A percentile compares a stretch with the other conserved stretches of the same genome.
phyloP scores from a whole-genome alignment of 1,284 basidiomycete genomes.

The Microbotryum silenes-acaulis region DNA sequence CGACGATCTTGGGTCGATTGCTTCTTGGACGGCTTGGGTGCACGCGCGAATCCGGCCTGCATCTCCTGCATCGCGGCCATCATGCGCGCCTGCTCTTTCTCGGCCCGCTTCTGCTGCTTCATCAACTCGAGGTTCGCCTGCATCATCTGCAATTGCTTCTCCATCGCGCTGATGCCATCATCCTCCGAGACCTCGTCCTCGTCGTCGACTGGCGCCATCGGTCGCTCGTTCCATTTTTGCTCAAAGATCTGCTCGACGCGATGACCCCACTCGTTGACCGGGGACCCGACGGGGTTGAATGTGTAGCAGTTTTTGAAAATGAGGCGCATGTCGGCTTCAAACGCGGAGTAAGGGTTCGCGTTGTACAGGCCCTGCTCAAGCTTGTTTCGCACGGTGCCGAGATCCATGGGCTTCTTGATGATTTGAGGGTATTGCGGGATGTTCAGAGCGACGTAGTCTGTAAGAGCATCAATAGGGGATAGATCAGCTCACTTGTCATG shows the following conservation, averaged over 20 bases:
- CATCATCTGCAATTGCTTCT: conserved; percentile 33
- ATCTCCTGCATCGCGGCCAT: conserved; percentile 1
- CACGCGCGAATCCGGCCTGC: neutral
- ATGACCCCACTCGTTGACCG: conserved; percentile 73
- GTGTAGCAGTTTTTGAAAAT: conserved; percentile 88
- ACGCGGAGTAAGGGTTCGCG: conserved; percentile 68
- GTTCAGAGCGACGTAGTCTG: conserved; percentile 68
- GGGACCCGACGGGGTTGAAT: conserved; percentile 83
- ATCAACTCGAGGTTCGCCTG: conserved; percentile 32
- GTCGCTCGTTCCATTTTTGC: conserved; percentile 67
- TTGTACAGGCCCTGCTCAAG: conserved; percentile 68
- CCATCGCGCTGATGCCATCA: conserved; percentile 32
- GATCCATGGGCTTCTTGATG: conserved; percentile 90
- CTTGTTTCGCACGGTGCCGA: conserved; percentile 78
- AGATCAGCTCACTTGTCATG: neutral
- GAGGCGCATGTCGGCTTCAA: conserved; percentile 83
- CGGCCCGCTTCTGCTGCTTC: conserved; percentile 25
- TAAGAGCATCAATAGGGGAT: neutral
- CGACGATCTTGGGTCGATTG: conserved; percentile 19
- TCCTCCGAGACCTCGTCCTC: conserved; percentile 29
- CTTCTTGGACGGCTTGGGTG: too few species aligned
- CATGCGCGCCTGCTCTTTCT: conserved; percentile 22
- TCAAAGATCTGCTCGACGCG: conserved; percentile 78
- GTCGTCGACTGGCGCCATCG: conserved; percentile 19
- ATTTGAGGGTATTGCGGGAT: conserved; percentile 79